Base-by-base conservation (phyloP, 345 rosid genomes). In the Microthlaspi erraticum region DNA sequence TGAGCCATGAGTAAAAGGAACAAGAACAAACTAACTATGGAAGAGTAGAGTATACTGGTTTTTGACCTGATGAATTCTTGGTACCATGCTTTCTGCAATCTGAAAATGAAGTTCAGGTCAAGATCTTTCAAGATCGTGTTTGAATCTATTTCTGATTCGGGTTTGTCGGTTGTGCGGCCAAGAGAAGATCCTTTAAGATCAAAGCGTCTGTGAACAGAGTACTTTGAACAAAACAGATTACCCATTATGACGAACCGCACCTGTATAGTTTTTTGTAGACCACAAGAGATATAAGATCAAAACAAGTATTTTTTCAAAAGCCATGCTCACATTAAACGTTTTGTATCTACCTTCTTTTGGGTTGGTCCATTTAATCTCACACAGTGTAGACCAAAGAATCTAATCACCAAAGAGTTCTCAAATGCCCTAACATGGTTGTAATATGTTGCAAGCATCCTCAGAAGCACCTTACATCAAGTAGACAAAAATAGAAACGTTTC, bases 231-330 rank as follows among this genome's bases (percentile, higher is more conserved):
- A 61, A 93, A 86, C 8, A 93, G 92, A 49, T 93, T 93, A 42
- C 97, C 98, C 97, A 93, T 93, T n/a, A 93, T 88, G 80, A 93
- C 81, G 61, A 93, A 93, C n/a, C 98, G 83, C 57, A 93, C 98
- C 98, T 93, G 57, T 36, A 81, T 43, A 16, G 36, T 36, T 34
- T 45, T 36, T 20, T 45, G 41, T 11, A 60, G 8, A 74, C 64
- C 61, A 59, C 52, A 3, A 36, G 16, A 52, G 18, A 26, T 44
- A 33, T 60, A n/a, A 67, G 10, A 60, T 12, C 36, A 67, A 67
- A 60, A 52, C 34, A 16, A 41, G 0, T 3, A 10, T 3, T 73
- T 3, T 73, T 36, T 49, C 11, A n/a, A 45, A 46, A 57, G 34
- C 33, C 33, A 61, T 53, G 33, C 14, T n/a, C 44, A 61, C 10